A percentile compares a stretch with the other conserved stretches of the same genome.
These are phyloP conservation scores for Nephelium lappaceum DNA, from an alignment of 345 rosid genomes.

Conservation along the genomic window DNA sequence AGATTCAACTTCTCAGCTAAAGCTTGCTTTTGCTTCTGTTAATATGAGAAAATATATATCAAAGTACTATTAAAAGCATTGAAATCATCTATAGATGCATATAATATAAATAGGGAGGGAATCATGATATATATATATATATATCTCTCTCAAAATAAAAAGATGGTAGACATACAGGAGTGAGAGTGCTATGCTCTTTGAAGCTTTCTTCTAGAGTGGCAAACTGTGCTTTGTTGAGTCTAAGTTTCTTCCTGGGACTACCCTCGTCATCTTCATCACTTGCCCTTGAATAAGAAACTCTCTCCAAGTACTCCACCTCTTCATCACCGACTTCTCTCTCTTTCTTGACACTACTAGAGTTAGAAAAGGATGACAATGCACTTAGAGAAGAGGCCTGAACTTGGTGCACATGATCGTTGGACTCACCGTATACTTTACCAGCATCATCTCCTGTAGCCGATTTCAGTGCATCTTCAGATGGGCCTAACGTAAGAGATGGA, in stretches of 20 bases:
- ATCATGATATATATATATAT: constrained; percentile 5
- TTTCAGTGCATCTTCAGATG: constrained; percentile 21
- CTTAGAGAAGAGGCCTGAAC: constrained; percentile 35
- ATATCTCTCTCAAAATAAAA: constrained; percentile 11
- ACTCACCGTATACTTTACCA: constrained; percentile 16
- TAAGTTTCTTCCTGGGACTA: constrained; percentile 53
- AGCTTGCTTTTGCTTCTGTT: constrained; percentile 61
- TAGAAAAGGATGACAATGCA: constrained; percentile 42
- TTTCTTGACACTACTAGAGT: constrained; percentile 38
- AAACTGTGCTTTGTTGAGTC: constrained; percentile 52
- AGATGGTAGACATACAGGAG: constrained; percentile 45
- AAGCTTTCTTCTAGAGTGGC: constrained; percentile 50
- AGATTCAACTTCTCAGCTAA: constrained; percentile 63
- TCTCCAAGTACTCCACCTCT: constrained; percentile 39
- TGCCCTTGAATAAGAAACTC: constrained; percentile 34
- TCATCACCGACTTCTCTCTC: constrained; percentile 33
- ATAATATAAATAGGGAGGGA: not conserved
- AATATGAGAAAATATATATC: not conserved
- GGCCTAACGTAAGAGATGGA: constrained; percentile 50
- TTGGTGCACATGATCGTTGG: constrained; percentile 22
- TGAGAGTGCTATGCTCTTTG: constrained; percentile 54
- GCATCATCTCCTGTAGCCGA: not conserved
- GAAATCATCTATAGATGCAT: not conserved
- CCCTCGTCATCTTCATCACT: constrained; percentile 54
- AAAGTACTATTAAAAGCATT: not conserved